Conservation (phyloP, 805 yeast species). For the Hanseniaspora meyeri region DNA sequence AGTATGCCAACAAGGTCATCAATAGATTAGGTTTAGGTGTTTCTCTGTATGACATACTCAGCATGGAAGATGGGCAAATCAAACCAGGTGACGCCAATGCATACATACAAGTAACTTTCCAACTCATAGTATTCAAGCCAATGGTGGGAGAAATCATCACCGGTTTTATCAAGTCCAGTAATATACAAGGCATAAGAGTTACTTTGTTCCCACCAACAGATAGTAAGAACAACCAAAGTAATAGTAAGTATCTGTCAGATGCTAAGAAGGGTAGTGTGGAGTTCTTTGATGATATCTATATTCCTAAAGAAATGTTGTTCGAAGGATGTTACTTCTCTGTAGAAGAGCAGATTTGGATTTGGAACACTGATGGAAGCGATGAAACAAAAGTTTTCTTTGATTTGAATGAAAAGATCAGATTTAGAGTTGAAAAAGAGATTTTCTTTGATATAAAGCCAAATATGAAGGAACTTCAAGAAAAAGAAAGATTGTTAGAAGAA, state of each 20-base stretch:
- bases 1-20: constrained; percentile 76
- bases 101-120: constrained; percentile 58
- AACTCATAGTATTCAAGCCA: constrained; percentile 80
- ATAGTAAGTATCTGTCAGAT: constrained; percentile 29
- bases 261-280: constrained; percentile 44
- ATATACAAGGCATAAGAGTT: constrained; percentile 72
- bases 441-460: constrained; percentile 76
- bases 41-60: constrained; percentile 68
- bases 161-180: constrained; percentile 86
- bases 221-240: constrained; percentile 6
- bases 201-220: constrained; percentile 16
- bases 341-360: constrained; percentile 89
- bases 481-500: constrained; percentile 21
- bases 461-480: constrained; percentile 38
- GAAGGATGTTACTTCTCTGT: constrained; percentile 57
- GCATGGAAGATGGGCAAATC: constrained; percentile 77
- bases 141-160: constrained; percentile 85
- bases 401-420: constrained; percentile 79
- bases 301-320: constrained; percentile 72
- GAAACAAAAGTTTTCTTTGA: constrained; percentile 71
- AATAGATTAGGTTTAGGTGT: constrained; percentile 75
- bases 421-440: constrained; percentile 79
- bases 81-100: constrained; percentile 93
- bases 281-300: constrained; percentile 72
- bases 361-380: constrained; percentile 43